Conservation (phyloP, 2,329 filamentous ascomycete species). For the Fonsecaea erecta region DNA sequence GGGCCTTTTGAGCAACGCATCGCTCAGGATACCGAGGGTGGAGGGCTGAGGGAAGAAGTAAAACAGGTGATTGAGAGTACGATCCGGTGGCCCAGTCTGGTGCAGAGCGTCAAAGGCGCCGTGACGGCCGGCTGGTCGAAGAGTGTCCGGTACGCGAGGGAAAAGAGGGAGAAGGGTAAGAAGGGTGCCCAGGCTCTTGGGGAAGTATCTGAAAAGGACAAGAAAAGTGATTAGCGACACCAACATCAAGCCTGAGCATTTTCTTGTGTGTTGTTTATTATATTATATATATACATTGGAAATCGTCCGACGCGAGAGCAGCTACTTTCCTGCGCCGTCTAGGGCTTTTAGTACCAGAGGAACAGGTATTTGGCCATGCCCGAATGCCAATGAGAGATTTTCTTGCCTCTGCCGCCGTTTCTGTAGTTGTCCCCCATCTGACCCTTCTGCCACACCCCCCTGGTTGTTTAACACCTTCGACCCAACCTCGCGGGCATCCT, state of each 20-base stretch:
- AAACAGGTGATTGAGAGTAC: conserved; percentile 81
- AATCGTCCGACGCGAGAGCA: conserved; percentile 21
- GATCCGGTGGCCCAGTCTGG: conserved; percentile 87
- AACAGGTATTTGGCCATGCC: neutral
- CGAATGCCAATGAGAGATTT: neutral
- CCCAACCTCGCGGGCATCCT: too few relatives aligned
- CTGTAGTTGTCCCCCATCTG: neutral
- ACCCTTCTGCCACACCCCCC: neutral
- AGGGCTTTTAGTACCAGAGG: conserved; percentile 8
- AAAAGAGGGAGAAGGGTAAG: conserved; percentile 67
- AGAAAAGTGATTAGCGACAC: conserved; percentile 2
- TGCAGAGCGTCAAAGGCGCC: conserved; percentile 82
- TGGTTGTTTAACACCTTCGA: too few relatives aligned
- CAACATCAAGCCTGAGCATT: neutral
- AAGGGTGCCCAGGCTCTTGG: conserved; percentile 29
- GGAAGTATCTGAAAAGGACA: conserved; percentile 18
- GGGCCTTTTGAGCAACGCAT: conserved; percentile 87
- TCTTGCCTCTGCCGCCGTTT: neutral
- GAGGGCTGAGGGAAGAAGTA: conserved; percentile 70
- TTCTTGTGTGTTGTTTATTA: conserved; percentile 24
- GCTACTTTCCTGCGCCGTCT: conserved; percentile 36
- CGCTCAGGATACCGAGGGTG: conserved; percentile 67
- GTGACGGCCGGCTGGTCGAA: conserved; percentile 75
- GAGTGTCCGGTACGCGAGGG: conserved; percentile 75
- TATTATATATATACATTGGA: conserved; percentile 8